These are phyloP conservation scores for Obelidium mucronatum DNA, from an alignment of 192 early-diverging fungal genomes.

Conservation along the genomic window DNA sequence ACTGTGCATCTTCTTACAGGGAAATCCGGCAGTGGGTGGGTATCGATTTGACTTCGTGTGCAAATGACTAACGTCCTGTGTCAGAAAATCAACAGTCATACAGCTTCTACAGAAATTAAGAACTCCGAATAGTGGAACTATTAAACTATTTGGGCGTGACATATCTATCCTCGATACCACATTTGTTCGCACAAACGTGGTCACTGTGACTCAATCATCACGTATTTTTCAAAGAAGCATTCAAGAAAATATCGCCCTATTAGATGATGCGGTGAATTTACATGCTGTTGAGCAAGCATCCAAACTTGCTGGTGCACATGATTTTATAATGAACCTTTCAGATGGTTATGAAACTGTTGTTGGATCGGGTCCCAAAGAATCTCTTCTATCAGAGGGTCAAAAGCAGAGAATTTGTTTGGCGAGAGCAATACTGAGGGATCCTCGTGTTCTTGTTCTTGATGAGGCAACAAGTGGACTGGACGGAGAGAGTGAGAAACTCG, in stretches of 20 bases:
- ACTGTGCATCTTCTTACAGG: background rate
- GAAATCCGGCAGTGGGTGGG: constrained; percentile 20
- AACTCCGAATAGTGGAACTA: background rate
- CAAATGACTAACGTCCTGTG: background rate
- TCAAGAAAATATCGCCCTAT: constrained; percentile 43
- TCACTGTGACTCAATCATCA: constrained; percentile 47
- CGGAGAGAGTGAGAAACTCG: background rate
- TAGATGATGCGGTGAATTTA: background rate
- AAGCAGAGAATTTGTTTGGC: constrained; percentile 57
- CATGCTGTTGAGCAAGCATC: background rate
- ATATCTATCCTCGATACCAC: background rate
- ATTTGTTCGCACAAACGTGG: background rate
- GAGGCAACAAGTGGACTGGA: constrained; percentile 26
- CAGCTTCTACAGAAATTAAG: constrained; percentile 18
- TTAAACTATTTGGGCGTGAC: constrained; percentile 6
- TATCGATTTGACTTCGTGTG: background rate
- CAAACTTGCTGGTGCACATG: constrained; percentile 68
- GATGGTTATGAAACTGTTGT: constrained; percentile 60
- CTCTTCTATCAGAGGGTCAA: constrained; percentile 39
- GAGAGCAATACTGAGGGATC: constrained; percentile 67
- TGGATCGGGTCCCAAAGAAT: constrained; percentile 52
- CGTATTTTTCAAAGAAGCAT: constrained; percentile 68
- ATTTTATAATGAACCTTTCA: constrained; percentile 83
- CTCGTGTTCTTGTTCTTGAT: constrained; percentile 47
- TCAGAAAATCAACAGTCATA: constrained; percentile 6